Percentiles rank a stretch among this genome's conserved stretches.
These are phyloP conservation scores for Moricandia moricandioides DNA, from an alignment of 345 rosid species.

Conservation along the genomic window DNA sequence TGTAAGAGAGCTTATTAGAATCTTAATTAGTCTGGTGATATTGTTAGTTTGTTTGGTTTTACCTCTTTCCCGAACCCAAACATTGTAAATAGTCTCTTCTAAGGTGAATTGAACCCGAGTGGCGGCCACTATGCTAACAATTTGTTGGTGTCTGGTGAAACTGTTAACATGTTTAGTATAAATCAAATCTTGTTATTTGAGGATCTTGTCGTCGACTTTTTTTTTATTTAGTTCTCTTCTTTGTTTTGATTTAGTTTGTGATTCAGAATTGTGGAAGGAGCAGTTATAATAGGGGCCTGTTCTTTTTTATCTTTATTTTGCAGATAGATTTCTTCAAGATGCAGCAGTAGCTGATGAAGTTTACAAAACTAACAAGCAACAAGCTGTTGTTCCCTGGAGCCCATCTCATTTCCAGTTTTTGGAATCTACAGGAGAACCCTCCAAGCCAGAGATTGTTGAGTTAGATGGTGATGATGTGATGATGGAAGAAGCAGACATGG, in stretches of 20 bases:
- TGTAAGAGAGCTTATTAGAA: neutral
- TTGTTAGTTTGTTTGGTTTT: neutral
- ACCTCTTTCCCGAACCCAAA: too few species aligned
- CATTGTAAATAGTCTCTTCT: too few species aligned
- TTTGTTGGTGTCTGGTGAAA: too few species aligned
- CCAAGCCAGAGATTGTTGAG: neutral
- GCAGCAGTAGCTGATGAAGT: neutral
- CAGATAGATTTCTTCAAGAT: neutral
- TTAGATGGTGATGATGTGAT: neutral
- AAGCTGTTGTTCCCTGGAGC: neutral
- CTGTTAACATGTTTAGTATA: too few species aligned
- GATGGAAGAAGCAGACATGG: neutral
- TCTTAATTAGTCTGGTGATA: neutral
- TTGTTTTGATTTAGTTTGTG: too few species aligned
- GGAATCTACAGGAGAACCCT: neutral
- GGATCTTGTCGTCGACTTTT: too few species aligned
- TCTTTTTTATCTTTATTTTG: neutral
- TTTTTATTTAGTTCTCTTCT: too few species aligned
- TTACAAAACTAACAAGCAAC: neutral
- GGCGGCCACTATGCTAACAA: too few species aligned
- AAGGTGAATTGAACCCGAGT: too few species aligned
- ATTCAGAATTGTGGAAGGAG: too few species aligned
- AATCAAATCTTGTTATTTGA: too few species aligned
- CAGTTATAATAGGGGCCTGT: too few species aligned
- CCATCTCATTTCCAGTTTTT: neutral